Evolutionary conservation across 768 basidiomycete genomes (phyloP), one percentile per base, ranked within the genome.

Genomic region (Pleurotus tuber-regium): DNA sequence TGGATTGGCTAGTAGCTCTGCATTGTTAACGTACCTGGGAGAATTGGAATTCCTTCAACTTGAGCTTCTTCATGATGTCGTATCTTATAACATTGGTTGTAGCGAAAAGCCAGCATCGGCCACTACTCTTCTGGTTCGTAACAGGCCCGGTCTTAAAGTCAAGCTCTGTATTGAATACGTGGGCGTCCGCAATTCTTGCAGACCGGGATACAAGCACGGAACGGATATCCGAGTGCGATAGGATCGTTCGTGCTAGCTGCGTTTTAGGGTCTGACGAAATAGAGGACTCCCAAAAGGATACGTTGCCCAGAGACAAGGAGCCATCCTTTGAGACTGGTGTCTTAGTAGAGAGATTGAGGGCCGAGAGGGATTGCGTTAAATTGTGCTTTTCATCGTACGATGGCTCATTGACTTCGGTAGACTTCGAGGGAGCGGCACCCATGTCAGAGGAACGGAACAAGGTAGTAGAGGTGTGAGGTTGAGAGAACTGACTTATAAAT

Each of bases 101-200:
- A 2, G 94, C 90, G 65, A 98, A 98, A 6, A 97, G 75, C 95
- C 96, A 98, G 73, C 95, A 98, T 41, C 95, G 76, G 1, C 95
- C 95, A 52, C 86, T 89, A 63, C 78, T 83, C 71, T 84, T 88
- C 79, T 96, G 93, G 68, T 87, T 81, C 10, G 92, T 94, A 56
- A 94, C 73, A 8, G 92, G 92, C 1, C 78, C 81, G 1, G 92
- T 84, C 75, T 89, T 88, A 70, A 87, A 87, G 50, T 86, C 86
- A 18, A 97, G 62, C 55, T 82, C 74, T 58, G 83, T 77, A 66
- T 93, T 95, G 77, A 95, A 97, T 47, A 95, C 77, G 65, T 91
- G 88, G 39, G 75, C 69, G 62, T 89, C 86, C 2, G 78, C 71
- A 51, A 91, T 74, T 54, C 65, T 63, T 1, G 87, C 79, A 5